Conservation (phyloP, 78 protist genomes). For the Dictyostelium purpureum region DNA sequence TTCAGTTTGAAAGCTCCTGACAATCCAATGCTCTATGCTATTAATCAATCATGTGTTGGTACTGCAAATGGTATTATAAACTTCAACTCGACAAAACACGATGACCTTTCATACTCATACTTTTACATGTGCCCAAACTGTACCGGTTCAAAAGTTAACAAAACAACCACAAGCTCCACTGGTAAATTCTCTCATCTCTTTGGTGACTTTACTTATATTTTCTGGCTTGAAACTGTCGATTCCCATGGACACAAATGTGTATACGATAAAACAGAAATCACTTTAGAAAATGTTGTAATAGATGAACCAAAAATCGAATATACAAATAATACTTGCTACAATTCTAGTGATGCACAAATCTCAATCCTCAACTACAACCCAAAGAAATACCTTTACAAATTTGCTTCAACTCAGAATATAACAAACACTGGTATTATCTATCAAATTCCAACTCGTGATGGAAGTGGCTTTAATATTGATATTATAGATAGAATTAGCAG, state of each 20-base stretch:
- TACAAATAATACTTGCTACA: slow-evolving; percentile 9
- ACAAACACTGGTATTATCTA: not conserved
- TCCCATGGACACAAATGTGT: not conserved
- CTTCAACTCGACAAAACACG: not conserved
- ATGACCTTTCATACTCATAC: slow-evolving; percentile 25
- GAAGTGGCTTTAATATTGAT: not conserved
- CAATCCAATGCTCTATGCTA: not conserved
- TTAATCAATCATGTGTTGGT: not conserved
- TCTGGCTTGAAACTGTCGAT: too few species aligned
- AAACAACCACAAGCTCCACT: not conserved
- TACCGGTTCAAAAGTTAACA: not conserved
- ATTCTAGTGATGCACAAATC: slow-evolving; percentile 22
- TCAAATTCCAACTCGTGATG: not conserved
- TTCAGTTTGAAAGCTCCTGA: slow-evolving; percentile 18
- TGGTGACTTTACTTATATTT: slow-evolving; percentile 5
- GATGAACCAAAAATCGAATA: not conserved
- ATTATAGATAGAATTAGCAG: not conserved
- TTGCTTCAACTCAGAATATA: not conserved
- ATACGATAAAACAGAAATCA: not conserved
- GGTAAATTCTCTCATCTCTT: not conserved
- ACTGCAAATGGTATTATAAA: slow-evolving; percentile 17
- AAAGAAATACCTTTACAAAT: not conserved
- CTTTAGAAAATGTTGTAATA: not conserved
- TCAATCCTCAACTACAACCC: slow-evolving; percentile 15
- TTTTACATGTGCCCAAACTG: not conserved